Conservation (phyloP, 2,329 filamentous ascomycete species). For the Lasiodiplodia sp. region DNA sequence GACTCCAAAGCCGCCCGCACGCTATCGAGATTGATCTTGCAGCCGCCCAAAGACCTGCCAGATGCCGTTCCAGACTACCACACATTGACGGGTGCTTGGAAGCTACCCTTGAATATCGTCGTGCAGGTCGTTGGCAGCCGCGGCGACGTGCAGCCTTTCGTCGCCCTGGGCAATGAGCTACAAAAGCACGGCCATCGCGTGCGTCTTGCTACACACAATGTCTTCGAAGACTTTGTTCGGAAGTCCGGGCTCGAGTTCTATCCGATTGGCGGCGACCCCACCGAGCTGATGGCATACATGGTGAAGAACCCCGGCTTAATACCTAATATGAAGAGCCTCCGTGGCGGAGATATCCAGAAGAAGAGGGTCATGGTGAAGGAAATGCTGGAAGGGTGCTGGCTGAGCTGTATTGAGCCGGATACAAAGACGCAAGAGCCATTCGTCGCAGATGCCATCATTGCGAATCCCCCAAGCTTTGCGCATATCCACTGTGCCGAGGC, state of each 20-base stretch:
- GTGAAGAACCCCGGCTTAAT: constrained; percentile 77
- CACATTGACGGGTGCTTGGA: not conserved
- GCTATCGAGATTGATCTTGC: not conserved
- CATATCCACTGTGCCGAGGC: constrained; percentile 34
- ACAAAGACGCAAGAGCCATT: constrained; percentile 27
- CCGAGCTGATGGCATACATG: constrained; percentile 69
- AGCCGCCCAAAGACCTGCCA: not conserved
- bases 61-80: not conserved
- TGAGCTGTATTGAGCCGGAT: constrained; percentile 34
- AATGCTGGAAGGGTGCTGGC: constrained; percentile 44
- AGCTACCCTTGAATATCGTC: constrained; percentile 56
- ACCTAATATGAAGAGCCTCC: constrained; percentile 39
- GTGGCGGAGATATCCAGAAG: constrained; percentile 40
- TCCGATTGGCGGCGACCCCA: constrained; percentile 64
- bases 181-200: constrained; percentile 62
- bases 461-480: constrained; percentile 36
- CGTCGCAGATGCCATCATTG: constrained; percentile 34
- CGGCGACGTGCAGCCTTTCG: constrained; percentile 66
- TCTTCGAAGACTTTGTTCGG: constrained; percentile 62
- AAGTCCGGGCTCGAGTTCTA: constrained; percentile 64
- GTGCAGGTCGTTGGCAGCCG: constrained; percentile 63
- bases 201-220: constrained; percentile 63
- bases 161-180: constrained; percentile 62
- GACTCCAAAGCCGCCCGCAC: constrained; percentile 32
- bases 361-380: constrained; percentile 38